Evolutionary conservation across 2,329 filamentous ascomycete genomes (phyloP).

Genomic region (Macrophomina phaseolina): DNA sequence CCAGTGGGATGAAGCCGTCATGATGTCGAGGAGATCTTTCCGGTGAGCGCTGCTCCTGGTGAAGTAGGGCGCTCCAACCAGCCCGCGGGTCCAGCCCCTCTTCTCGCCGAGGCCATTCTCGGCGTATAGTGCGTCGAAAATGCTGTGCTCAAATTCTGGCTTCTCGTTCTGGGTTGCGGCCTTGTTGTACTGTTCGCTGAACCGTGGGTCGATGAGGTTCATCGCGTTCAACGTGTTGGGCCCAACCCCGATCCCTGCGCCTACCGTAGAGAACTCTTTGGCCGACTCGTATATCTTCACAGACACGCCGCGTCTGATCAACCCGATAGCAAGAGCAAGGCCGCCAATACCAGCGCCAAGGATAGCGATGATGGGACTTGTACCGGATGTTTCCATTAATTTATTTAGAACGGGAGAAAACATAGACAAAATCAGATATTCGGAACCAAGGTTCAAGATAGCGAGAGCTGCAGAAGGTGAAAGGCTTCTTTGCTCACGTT

Average conservation of each 20-base stretch:
- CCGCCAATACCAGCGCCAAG: constrained; percentile 28
- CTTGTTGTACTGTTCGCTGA: constrained; percentile 46
- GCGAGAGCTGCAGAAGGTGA: too few species aligned
- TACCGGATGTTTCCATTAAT: not conserved
- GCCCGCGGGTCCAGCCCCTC: constrained; percentile 45
- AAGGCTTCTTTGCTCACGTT: too few species aligned
- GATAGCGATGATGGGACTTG: constrained; percentile 20
- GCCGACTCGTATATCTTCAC: constrained; percentile 24
- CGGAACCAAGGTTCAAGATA: too few species aligned
- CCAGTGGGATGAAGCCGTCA: constrained; percentile 50
- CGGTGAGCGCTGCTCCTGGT: constrained; percentile 50
- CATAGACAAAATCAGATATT: too few species aligned
- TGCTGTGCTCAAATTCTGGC: constrained; percentile 45
- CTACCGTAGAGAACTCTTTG: constrained; percentile 20
- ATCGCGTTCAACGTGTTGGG: constrained; percentile 52
- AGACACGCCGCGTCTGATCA: constrained; percentile 8
- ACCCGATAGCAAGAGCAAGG: constrained; percentile 27
- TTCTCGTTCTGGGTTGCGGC: constrained; percentile 49
- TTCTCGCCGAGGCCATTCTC: constrained; percentile 49
- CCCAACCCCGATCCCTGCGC: constrained; percentile 36
- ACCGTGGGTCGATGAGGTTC: constrained; percentile 48
- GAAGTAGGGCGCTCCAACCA: constrained; percentile 46
- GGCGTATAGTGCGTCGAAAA: constrained; percentile 50
- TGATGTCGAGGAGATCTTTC: constrained; percentile 51
- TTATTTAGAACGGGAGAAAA: not conserved